phyloP scores from a whole-genome alignment of 2,329 filamentous ascomycete genomes.

The Ophiostoma sp. region DNA sequence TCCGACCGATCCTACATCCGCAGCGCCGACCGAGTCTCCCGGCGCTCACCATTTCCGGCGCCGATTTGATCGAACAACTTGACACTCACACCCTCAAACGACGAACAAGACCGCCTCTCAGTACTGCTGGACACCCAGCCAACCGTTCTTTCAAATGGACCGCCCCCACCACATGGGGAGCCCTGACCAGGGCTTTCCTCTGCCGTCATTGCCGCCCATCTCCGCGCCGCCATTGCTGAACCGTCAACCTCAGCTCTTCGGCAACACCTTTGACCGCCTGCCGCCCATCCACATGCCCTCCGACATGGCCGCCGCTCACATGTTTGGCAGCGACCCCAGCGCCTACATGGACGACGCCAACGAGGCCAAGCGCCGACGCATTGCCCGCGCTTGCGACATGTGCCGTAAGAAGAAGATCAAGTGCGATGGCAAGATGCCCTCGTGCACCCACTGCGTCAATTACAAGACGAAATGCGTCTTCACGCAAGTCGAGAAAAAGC shows the following conservation, averaged over 20 bases:
- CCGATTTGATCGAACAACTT: not conserved
- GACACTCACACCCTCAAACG: not conserved
- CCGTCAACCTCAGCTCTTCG: conserved; percentile 69
- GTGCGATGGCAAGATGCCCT: conserved; percentile 92
- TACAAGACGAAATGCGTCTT: conserved; percentile 98
- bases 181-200: conserved; percentile 53
- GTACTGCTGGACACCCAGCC: not conserved
- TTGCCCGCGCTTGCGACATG: conserved; percentile 92
- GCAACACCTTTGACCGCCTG: conserved; percentile 62
- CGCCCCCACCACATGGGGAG: conserved; percentile 45
- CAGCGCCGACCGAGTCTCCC: not conserved
- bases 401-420: conserved; percentile 97
- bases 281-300: conserved; percentile 58
- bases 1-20: not conserved
- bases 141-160: conserved; percentile 43
- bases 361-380: conserved; percentile 85
- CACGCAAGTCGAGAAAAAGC: conserved; percentile 98
- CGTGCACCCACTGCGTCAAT: conserved; percentile 93
- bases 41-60: not conserved
- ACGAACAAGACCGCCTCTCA: not conserved
- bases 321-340: conserved; percentile 57
- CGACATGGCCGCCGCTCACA: conserved; percentile 56
- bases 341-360: conserved; percentile 64
- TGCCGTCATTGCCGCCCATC: conserved; percentile 49
- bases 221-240: conserved; percentile 60